Evolutionary conservation across 2,329 filamentous ascomycete species (phyloP).

Genomic region (Clarireedia monteithiana): DNA sequence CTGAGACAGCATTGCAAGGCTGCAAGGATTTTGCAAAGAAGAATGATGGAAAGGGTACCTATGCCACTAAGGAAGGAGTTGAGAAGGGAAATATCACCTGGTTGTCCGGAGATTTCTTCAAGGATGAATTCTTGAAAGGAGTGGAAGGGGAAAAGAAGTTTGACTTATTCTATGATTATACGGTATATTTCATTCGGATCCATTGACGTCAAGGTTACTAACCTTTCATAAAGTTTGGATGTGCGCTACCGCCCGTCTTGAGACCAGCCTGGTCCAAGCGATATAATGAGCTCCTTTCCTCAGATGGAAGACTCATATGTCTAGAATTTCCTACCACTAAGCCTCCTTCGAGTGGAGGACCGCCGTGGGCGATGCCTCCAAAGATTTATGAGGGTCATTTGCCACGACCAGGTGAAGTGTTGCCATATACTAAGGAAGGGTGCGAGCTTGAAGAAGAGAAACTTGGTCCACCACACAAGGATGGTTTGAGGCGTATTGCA

Average conservation of each 20-base stretch:
- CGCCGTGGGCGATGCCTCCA: conserved; percentile 64
- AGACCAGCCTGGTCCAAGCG: conserved; percentile 47
- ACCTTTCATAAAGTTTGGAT: conserved; percentile 45
- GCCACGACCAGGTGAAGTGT: conserved; percentile 57
- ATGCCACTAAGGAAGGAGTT: conserved; percentile 34
- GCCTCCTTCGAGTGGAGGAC: conserved; percentile 54
- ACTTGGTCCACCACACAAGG: conserved; percentile 35
- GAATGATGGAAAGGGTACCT: conserved; percentile 33
- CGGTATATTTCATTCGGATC: conserved; percentile 34
- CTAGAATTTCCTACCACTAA: conserved; percentile 76
- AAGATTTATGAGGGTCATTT: conserved; percentile 67
- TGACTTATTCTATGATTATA: conserved; percentile 60
- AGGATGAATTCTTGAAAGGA: conserved; percentile 45
- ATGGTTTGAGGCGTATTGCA: conserved; percentile 35
- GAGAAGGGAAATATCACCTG: conserved; percentile 47
- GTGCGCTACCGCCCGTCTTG: conserved; percentile 47
- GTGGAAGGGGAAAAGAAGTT: conserved; percentile 40
- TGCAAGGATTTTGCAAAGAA: conserved; percentile 16
- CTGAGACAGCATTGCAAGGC: conserved; percentile 13
- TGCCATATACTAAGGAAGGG: conserved; percentile 51
- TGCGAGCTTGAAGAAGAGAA: conserved; percentile 39
- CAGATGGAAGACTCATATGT: conserved; percentile 47
- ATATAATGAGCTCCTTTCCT: conserved; percentile 42
- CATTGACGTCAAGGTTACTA: conserved; percentile 5
- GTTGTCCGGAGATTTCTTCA: conserved; percentile 60